These are phyloP conservation scores for Solanum sitiens DNA, from an alignment of 257 asterid genomes.

Conservation along the genomic window DNA sequence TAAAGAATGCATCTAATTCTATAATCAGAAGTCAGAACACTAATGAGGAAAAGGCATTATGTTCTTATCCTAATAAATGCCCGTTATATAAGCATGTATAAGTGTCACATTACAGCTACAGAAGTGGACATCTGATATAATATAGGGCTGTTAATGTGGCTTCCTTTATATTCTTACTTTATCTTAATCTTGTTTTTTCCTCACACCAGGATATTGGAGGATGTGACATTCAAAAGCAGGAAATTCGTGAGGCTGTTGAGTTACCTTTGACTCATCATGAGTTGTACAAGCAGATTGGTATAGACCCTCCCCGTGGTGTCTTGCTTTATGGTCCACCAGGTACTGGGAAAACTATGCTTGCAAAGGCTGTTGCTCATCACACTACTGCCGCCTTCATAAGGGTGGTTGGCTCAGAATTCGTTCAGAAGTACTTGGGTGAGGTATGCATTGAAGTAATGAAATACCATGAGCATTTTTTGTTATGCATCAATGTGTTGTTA, in stretches of 20 bases:
- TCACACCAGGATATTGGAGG: constrained; percentile 68
- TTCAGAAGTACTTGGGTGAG: constrained; percentile 87
- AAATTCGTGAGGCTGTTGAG: constrained; percentile 86
- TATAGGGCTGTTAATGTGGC: background rate
- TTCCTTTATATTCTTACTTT: background rate
- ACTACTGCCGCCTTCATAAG: constrained; percentile 81
- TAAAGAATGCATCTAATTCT: background rate
- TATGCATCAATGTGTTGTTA: background rate
- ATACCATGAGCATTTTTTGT: background rate
- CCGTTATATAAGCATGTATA: background rate
- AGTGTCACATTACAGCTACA: background rate
- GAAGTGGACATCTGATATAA: background rate
- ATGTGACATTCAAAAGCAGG: constrained; percentile 84
- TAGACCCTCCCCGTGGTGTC: constrained; percentile 87
- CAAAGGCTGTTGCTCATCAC: constrained; percentile 81
- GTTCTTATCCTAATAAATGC: background rate
- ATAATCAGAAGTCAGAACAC: background rate
- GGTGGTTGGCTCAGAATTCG: constrained; percentile 86
- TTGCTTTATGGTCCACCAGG: constrained; percentile 90
- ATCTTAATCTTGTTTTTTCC: background rate
- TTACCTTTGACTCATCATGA: constrained; percentile 78
- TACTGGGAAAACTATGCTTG: constrained; percentile 88
- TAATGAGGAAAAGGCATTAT: background rate
- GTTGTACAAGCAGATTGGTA: constrained; percentile 74
- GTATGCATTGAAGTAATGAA: constrained; percentile 25